Evolutionary conservation across 2,329 filamentous ascomycete species (phyloP).

Genomic region (Fusarium sp.): DNA sequence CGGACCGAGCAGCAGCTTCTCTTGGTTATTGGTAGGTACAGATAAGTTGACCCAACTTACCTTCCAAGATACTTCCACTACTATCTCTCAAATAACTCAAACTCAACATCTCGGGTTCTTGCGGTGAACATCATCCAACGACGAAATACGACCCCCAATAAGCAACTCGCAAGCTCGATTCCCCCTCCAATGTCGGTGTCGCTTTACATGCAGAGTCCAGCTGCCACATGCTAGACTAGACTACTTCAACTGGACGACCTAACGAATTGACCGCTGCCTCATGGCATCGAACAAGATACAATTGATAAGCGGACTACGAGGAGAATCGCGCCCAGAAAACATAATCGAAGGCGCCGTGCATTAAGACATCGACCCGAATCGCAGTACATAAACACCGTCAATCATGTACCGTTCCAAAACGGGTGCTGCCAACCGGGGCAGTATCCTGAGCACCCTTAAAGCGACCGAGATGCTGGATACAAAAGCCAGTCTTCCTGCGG

Average conservation of each 20-base stretch:
- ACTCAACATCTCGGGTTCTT: neutral
- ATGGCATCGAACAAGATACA: conserved; percentile 28
- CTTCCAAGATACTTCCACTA: neutral
- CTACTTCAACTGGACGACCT: conserved; percentile 11
- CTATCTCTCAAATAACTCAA: conserved; percentile 23
- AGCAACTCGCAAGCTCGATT: neutral
- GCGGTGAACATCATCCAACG: neutral
- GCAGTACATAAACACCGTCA: conserved; percentile 14
- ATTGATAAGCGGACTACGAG: conserved; percentile 20
- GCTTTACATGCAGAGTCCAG: conserved; percentile 23
- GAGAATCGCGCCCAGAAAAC: neutral
- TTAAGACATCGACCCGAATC: neutral
- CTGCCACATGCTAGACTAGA: conserved; percentile 38
- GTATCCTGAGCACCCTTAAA: conserved; percentile 80
- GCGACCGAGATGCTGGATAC: conserved; percentile 82
- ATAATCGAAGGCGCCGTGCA: neutral
- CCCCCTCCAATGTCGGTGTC: conserved; percentile 29
- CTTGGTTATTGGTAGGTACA: conserved; percentile 7
- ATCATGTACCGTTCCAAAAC: conserved; percentile 59
- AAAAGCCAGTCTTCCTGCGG: conserved; percentile 84
- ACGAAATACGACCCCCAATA: neutral
- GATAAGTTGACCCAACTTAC: conserved; percentile 22
- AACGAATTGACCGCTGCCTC: conserved; percentile 27
- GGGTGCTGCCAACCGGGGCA: conserved; percentile 53
- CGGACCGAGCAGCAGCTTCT: conserved; percentile 24